phyloP scores from a whole-genome alignment of 768 basidiomycete genomes.

The Boletellus sp. region DNA sequence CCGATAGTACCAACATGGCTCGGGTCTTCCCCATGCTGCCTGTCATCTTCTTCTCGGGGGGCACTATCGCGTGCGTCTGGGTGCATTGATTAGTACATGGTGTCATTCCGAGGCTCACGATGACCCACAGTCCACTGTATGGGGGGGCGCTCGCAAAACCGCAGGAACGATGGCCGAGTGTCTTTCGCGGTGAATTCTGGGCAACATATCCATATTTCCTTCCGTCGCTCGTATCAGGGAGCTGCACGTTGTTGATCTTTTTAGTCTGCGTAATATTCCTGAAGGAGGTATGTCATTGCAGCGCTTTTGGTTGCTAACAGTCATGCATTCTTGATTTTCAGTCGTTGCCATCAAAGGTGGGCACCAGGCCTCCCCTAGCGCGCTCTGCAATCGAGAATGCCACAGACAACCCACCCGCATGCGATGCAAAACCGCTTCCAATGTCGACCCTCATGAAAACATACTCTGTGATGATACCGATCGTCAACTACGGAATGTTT shows the following conservation, averaged over 20 bases:
- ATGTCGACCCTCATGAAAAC: constrained; percentile 34
- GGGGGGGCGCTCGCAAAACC: constrained; percentile 56
- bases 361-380: neutral
- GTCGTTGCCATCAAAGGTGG: constrained; percentile 24
- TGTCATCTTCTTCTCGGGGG: constrained; percentile 25
- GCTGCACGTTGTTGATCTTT: constrained; percentile 9
- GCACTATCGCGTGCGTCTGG: constrained; percentile 29
- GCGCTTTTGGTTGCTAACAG: neutral
- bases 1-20: constrained; percentile 37
- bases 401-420: neutral
- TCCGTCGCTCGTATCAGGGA: constrained; percentile 28
- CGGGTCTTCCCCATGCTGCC: constrained; percentile 33
- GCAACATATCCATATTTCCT: constrained; percentile 36
- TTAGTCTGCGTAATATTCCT: constrained; percentile 21
- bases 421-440: constrained; percentile 11
- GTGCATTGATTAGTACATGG: accelerated
- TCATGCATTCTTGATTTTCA: constrained; percentile 5
- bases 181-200: constrained; percentile 44
- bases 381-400: neutral
- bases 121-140: constrained; percentile 45
- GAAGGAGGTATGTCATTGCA: constrained; percentile 27
- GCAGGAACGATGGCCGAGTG: constrained; percentile 48
- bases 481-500: constrained; percentile 40
- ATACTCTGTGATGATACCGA: constrained; percentile 37
- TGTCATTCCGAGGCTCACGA: neutral